Evolutionary conservation across 116 monocot species (phyloP), one percentile per base, ranked within the genome.

Genomic region (Papilionanthe hybrid): DNA sequence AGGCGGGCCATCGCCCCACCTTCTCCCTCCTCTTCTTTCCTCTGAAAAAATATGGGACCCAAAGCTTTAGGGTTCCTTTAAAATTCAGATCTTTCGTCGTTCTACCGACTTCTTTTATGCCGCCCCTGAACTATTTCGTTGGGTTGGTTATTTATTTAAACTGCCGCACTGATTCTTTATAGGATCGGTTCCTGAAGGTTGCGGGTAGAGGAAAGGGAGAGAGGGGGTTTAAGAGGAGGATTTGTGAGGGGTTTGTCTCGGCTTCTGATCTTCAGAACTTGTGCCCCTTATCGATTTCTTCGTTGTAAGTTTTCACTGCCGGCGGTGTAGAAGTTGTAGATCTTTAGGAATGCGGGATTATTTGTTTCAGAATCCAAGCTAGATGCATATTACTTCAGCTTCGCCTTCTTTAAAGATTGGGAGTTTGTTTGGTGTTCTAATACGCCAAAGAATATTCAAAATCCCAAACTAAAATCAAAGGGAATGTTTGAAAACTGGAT

Each of bases 11-110:
- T 9, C 22, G 44, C 73, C 44, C 45, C 44, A 73, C 22, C 44
- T 73, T 73, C 73, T 73, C 73, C 73, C 73, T 73, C 44, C 44
- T 73, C 71, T 41, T 5, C 13, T 27, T 32, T 41, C 32, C 18
- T 6, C 32, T 44, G 19, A 5, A 73, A 73, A 73, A 73, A 8
- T 2, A 10, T 42, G 73, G 73, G 73, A 9, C 73, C 73, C 73
- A 43, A n/a, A 37, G 22, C 73, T 6, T 2, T 18, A 17, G 29
- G 5, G 32, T 5, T 28, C 32, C 18, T 32, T 71, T 71, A 37
- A 71, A 71, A 71, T 19, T 71, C 22, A 8, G 18, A 71, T 5
- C 65, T 11, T 1, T 65, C 65, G 53, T 71, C 71, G 10, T 28
- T 37, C 37, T 71, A 5, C 53, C 53, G 53, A 53, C 17, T 17